Conservation (phyloP, 805 yeast species). For the Cyberlindnera sargentensis region DNA sequence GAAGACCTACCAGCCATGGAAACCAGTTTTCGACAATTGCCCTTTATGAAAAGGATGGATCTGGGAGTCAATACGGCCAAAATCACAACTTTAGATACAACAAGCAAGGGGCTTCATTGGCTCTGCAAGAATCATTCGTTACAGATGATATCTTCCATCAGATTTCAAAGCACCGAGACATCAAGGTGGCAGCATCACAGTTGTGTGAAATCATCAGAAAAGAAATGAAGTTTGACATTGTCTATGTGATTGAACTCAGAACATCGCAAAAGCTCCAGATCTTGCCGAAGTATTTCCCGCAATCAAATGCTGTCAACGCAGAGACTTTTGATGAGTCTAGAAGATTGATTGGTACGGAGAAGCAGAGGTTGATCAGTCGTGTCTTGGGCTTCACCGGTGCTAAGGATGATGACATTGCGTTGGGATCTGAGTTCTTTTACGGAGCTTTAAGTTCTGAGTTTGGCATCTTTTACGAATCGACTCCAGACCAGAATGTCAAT, state of each 20-base stretch:
- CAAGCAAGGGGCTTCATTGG: constrained; percentile 20
- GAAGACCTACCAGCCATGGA: constrained; percentile 50
- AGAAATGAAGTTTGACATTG: constrained; percentile 33
- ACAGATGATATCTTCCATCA: constrained; percentile 31
- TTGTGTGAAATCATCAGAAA: constrained; percentile 33
- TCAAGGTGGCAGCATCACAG: constrained; percentile 36
- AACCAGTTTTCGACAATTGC: constrained; percentile 26
- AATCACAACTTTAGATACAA: constrained; percentile 39
- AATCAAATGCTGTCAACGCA: constrained; percentile 35
- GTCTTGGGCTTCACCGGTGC: constrained; percentile 38
- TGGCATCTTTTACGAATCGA: constrained; percentile 39
- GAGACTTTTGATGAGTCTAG: constrained; percentile 35
- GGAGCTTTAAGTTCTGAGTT: constrained; percentile 43
- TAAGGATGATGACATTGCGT: constrained; percentile 16
- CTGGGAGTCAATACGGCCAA: constrained; percentile 53
- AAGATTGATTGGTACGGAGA: constrained; percentile 30
- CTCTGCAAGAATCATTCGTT: constrained; percentile 20
- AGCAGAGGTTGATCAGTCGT: constrained; percentile 36
- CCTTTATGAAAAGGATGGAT: constrained; percentile 56
- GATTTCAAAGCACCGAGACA: constrained; percentile 30
- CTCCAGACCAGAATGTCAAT: constrained; percentile 19
- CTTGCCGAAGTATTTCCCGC: constrained; percentile 36
- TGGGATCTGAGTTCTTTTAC: constrained; percentile 33
- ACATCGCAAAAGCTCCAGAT: constrained; percentile 40
- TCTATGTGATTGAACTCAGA: constrained; percentile 44